Base-by-base conservation (phyloP, 2,329 filamentous ascomycete species). In the Talaromyces sp. region DNA sequence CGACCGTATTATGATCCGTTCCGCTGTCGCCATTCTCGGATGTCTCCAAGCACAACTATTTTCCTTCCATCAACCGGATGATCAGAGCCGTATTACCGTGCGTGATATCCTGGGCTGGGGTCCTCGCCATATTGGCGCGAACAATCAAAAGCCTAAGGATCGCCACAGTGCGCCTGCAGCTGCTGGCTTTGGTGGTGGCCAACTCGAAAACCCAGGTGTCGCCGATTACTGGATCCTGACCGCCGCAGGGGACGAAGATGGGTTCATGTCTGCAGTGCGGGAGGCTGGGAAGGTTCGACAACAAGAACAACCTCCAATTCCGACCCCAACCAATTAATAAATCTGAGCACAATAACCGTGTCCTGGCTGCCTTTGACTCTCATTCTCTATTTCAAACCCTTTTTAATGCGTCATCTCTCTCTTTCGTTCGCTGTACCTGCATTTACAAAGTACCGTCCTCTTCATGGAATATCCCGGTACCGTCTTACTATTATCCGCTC, bases 1-100 rank as follows among this genome's bases (percentile, higher is more conserved):
- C 27, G 84, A 86, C 55, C 71, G 74, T 19, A 72, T 76, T 40
- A 67, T 78, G 53, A 75, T 78, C 44, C 74, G 73, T 24, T 68
- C 76, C 2, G 76, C 74, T 2, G 73, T 78, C 32, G 76, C 75
- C 2, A 57, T 75, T 24, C 61, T 79, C 4, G 75, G 76, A 19
- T 70, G 71, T 51, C 65, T 78, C 11, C 74, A 78, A 56, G 46
- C 69, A 2, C 76, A 77, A 52, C 52, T 79, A 1, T 71, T 76
- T 45, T 68, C 69, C 4, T 69, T 78, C 45, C 66, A 65, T 17
- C 57, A 64, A 32, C 61, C 69, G 2, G 70, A 76, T 45, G 68
- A 75, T 22, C 65, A 76, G 50, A 67, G 70, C 36, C 70, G 70
- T 42, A 54, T 65, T 11, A 55, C 65, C 2, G 62, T 71, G 19